Evolutionary conservation across 768 basidiomycete genomes (phyloP).

Genomic region (Phanerochaete carnosa): DNA sequence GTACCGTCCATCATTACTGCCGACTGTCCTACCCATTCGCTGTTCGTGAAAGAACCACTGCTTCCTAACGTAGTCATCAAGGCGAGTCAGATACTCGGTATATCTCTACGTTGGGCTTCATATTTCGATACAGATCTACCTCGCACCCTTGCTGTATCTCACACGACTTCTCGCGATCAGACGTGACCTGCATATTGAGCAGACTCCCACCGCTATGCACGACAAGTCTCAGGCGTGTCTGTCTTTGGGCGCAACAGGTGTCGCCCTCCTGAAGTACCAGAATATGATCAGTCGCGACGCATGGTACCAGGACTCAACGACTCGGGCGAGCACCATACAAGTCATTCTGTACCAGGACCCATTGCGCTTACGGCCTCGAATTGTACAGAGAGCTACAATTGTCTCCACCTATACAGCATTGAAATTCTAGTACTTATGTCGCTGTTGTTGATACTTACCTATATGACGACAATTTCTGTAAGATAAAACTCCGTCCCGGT

Average conservation of each 20-base stretch:
- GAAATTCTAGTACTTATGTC: too few species aligned
- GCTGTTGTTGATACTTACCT: too few species aligned
- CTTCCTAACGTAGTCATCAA: neutral
- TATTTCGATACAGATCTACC: conserved; percentile 4
- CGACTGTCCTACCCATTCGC: neutral
- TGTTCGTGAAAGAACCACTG: neutral
- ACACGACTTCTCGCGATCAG: conserved; percentile 8
- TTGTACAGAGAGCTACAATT: too few species aligned
- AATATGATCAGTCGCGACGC: too few species aligned
- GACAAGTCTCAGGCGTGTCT: conserved; percentile 13
- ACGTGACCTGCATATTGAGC: neutral
- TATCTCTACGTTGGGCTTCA: neutral
- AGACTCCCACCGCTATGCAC: conserved; percentile 10
- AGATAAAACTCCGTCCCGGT: too few species aligned
- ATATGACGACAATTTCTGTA: too few species aligned
- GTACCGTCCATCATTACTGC: neutral
- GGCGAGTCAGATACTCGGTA: neutral
- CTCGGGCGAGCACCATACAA: too few species aligned
- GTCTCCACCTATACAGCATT: too few species aligned
- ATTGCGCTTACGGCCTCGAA: too few species aligned
- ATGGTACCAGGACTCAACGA: too few species aligned
- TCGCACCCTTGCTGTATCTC: conserved; percentile 6
- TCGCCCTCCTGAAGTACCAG: neutral
- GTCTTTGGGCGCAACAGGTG: conserved; percentile 1
- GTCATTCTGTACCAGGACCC: too few species aligned